Percentiles rank a stretch among this genome's conserved stretches.
These are phyloP conservation scores for Pneumocystis sp. DNA, from an alignment of 1,139 yeast genomes.

Conservation along the genomic window DNA sequence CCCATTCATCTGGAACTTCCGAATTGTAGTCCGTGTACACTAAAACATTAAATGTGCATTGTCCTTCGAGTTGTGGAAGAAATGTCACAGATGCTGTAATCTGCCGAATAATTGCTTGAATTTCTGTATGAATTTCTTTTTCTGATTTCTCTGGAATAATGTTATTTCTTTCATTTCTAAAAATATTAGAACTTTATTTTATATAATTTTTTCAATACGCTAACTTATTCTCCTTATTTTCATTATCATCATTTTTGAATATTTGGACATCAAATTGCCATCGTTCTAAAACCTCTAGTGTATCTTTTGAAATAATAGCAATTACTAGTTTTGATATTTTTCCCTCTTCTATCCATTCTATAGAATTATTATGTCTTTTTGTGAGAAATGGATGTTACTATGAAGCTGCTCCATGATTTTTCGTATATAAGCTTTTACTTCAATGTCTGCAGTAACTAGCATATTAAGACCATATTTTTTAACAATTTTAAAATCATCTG, in stretches of 20 bases:
- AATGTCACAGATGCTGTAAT: slow-evolving; percentile 80
- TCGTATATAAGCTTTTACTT: slow-evolving; percentile 53
- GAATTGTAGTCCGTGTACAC: slow-evolving; percentile 69
- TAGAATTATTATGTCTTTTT: not conserved
- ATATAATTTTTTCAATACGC: not conserved
- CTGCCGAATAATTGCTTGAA: slow-evolving; percentile 74
- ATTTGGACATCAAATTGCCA: slow-evolving; percentile 71
- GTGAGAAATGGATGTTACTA: slow-evolving; percentile 20
- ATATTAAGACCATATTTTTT: slow-evolving; percentile 69
- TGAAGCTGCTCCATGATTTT: slow-evolving; percentile 62
- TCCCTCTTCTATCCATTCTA: slow-evolving; percentile 60
- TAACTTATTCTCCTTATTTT: slow-evolving; percentile 5
- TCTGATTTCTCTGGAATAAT: slow-evolving; percentile 26
- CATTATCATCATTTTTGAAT: slow-evolving; percentile 13
- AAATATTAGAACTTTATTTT: not conserved
- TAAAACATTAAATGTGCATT: slow-evolving; percentile 69
- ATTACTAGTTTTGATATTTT: slow-evolving; percentile 55
- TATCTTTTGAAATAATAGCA: slow-evolving; percentile 52
- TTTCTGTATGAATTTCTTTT: slow-evolving; percentile 51
- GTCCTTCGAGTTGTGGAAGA: slow-evolving; percentile 55
- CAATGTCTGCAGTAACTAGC: slow-evolving; percentile 61
- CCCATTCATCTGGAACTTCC: slow-evolving; percentile 72
- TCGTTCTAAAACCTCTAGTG: slow-evolving; percentile 58
- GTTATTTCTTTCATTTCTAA: not conserved
- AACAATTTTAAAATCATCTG: slow-evolving; percentile 70